Evolutionary conservation across 2,329 filamentous ascomycete genomes (phyloP), one percentile per base, ranked within the genome.

Genomic region (Aureobasidium mangrovei): DNA sequence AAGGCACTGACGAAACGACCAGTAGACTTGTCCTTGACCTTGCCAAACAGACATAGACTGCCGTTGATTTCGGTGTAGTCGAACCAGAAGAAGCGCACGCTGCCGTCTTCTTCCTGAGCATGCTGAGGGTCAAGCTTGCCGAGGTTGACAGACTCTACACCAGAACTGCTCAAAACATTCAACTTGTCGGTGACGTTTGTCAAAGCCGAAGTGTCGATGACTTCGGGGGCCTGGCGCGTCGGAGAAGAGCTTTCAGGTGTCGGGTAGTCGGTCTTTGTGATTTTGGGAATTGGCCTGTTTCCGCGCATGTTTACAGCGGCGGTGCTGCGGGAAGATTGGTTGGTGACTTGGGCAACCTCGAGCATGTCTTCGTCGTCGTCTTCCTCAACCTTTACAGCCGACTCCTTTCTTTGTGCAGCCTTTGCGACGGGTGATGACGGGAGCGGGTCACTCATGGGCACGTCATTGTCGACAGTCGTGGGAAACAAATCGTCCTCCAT

Each of bases 51-150:
- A 68, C 90, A 97, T 7, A 98, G 75, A 61, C 84, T 93, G 56
- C 91, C 91, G 63, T 91, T 90, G 66, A 95, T 76, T 67, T 98
- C 93, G 0, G 86, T 89, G 65, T 95, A 98, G 70, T 98, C 93
- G 6, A 88, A 86, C 93, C 93, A 98, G 74, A 96, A 98, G 74
- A 98, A 89, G 61, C 85, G 85, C 31, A 98, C 76, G 62, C 87
- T 94, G 35, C 91, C 93, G 64, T 98, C 91, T 59, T 88, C 83
- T 68, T 97, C 91, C n/a, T 95, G 73, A n/a, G 88, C 90, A 69
- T 95, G 86, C 59, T 86, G 81, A 56, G 88, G 79, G 59, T 85
- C 83, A 46, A 96, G 78, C 70, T 97, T 98, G 39, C 90, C 90
- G 60, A 88, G 80, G 7, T 74, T 77, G 28, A 75, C 74, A 33